Conservation (phyloP, 208 protist genomes). For the Leishmania tarentolae region DNA sequence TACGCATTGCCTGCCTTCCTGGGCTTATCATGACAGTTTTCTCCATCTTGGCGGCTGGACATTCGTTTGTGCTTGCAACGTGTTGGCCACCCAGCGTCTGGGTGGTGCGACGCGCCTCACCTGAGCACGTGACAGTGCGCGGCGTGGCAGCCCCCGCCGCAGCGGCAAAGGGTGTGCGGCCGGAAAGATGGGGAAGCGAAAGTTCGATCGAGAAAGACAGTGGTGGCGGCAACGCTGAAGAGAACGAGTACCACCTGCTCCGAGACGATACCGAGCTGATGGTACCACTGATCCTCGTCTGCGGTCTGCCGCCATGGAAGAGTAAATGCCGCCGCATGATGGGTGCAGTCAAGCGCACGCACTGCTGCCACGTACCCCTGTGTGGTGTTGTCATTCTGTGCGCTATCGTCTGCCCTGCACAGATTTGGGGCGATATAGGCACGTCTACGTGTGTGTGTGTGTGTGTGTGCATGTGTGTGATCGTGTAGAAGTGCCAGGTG, state of each 20-base stretch:
- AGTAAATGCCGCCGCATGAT: not conserved
- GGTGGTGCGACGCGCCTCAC: not conserved
- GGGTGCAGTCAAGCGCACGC: not conserved
- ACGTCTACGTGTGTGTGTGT: not conserved
- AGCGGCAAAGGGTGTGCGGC: conserved; percentile 15
- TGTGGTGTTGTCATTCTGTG: not conserved
- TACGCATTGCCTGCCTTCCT: not conserved
- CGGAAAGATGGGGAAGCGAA: conserved; percentile 20
- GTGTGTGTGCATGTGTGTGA: not conserved
- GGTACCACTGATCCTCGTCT: not conserved
- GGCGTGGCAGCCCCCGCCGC: not conserved
- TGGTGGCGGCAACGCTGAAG: not conserved
- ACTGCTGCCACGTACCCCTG: not conserved
- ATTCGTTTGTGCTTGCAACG: not conserved
- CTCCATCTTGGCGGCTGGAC: not conserved
- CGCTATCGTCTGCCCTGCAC: not conserved
- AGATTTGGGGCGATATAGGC: not conserved
- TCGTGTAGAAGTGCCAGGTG: not conserved
- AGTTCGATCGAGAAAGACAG: conserved; percentile 24
- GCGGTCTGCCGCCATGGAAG: not conserved
- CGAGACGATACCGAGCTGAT: not conserved
- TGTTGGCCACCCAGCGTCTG: not conserved
- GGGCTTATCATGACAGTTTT: too few relatives aligned
- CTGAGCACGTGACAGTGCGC: not conserved
- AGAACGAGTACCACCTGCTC: not conserved